These are phyloP conservation scores for Plasmodium falciparum DNA, from an alignment of 169 alveolate genomes.

Conservation along the genomic window DNA sequence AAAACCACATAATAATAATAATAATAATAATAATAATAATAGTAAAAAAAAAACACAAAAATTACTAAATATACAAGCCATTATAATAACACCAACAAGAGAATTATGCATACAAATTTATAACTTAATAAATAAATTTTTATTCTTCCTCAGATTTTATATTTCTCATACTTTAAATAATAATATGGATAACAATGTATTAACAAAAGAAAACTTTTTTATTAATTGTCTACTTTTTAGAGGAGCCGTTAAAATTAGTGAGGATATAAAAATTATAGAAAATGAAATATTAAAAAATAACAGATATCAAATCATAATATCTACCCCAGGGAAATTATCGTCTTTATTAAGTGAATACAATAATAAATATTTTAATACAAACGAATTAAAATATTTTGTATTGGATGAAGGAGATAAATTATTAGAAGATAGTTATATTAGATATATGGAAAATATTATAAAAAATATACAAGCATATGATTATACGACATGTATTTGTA, in stretches of 20 bases:
- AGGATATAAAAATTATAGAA: constrained; percentile 46
- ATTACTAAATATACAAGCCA: constrained; percentile 82
- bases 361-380: constrained; percentile 25
- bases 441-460: constrained; percentile 33
- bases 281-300: constrained; percentile 61
- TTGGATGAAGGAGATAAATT: constrained; percentile 71
- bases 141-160: constrained; percentile 65
- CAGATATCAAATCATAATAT: constrained; percentile 43
- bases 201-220: constrained; percentile 41
- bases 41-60: constrained; percentile 1
- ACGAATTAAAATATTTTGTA: constrained; percentile 33
- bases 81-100: constrained; percentile 93
- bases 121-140: constrained; percentile 45
- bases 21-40: not conserved
- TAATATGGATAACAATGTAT: constrained; percentile 4
- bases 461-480: constrained; percentile 23
- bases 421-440: constrained; percentile 60
- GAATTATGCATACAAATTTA: constrained; percentile 93
- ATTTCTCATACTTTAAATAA: constrained; percentile 12
- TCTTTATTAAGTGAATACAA: constrained; percentile 25
- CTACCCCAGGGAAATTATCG: constrained; percentile 64
- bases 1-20: not conserved
- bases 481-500: constrained; percentile 55
- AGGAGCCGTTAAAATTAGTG: constrained; percentile 63
- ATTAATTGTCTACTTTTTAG: constrained; percentile 32